Conservation (phyloP, 306 rosid species). For the Acacia confusa region DNA sequence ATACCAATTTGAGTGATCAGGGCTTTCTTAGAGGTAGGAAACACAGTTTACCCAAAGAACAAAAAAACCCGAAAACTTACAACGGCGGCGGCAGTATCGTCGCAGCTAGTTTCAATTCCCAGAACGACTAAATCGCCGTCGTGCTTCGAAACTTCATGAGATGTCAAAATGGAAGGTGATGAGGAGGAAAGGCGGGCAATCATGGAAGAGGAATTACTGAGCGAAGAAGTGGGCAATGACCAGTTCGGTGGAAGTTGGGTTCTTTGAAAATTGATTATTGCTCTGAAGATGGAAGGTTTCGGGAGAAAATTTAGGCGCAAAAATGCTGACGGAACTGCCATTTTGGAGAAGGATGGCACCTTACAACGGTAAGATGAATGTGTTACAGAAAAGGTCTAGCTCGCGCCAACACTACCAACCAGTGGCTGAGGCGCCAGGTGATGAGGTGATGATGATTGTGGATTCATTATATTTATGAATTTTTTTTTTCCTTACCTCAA, state of each 20-base stretch:
- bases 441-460: not conserved
- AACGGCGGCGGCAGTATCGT: constrained; percentile 94
- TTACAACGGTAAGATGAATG: not conserved
- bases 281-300: constrained; percentile 48
- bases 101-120: constrained; percentile 98
- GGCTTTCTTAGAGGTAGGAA: not conserved
- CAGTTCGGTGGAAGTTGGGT: constrained; percentile 24
- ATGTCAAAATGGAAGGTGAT: not conserved
- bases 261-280: constrained; percentile 33
- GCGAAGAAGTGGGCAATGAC: constrained; percentile 19
- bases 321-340: constrained; percentile 59
- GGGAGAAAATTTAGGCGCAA: constrained; percentile 69
- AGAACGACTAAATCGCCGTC: constrained; percentile 55
- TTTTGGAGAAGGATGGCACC: constrained; percentile 16
- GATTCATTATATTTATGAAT: no score
- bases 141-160: constrained; percentile 30
- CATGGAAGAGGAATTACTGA: constrained; percentile 19
- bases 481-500: no score
- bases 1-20: not conserved
- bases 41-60: not conserved
- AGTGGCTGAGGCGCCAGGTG: no score
- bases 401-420: not conserved
- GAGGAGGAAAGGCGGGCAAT: constrained; percentile 21
- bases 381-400: not conserved
- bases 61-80: constrained; percentile 40